Evolutionary conservation across 2,329 filamentous ascomycete species (phyloP).

Genomic region (Lasiodiplodia citricola): DNA sequence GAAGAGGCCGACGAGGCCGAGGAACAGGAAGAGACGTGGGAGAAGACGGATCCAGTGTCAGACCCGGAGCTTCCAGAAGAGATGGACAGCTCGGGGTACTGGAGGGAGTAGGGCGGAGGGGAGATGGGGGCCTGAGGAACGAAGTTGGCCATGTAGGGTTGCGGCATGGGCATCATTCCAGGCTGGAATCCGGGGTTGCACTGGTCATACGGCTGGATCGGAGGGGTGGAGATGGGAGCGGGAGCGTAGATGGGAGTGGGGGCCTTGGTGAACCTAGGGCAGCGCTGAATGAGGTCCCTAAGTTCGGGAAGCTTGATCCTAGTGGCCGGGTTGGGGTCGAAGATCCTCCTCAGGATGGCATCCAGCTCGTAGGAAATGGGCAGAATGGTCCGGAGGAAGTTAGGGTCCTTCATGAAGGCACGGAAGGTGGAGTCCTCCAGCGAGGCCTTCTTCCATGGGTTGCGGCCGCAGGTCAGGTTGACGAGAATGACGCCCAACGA

Average conservation of each 20-base stretch:
- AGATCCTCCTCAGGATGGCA: constrained; percentile 83
- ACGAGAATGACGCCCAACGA: constrained; percentile 97
- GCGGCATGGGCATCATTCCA: constrained; percentile 35
- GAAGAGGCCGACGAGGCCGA: constrained; percentile 24
- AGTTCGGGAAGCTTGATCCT: constrained; percentile 84
- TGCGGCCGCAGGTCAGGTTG: constrained; percentile 96
- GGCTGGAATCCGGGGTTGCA: constrained; percentile 26
- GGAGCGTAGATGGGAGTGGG: constrained; percentile 50
- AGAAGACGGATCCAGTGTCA: constrained; percentile 48
- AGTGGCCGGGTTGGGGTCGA: constrained; percentile 81
- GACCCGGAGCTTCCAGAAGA: constrained; percentile 47
- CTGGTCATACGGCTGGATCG: constrained; percentile 49
- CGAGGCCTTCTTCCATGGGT: constrained; percentile 98
- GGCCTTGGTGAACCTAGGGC: constrained; percentile 69
- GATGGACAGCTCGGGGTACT: constrained; percentile 35
- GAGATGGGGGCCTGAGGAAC: constrained; percentile 39
- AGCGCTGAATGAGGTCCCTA: constrained; percentile 75
- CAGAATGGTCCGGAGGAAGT: constrained; percentile 91
- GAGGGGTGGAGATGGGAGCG: constrained; percentile 49
- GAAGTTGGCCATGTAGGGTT: constrained; percentile 40
- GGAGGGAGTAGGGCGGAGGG: constrained; percentile 33
- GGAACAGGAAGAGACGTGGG: constrained; percentile 42
- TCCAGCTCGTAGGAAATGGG: constrained; percentile 90
- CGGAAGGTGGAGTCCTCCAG: constrained; percentile 93
- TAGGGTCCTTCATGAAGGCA: constrained; percentile 81